Percentiles rank a stretch among this genome's conserved stretches.
phyloP scores from a whole-genome alignment of 805 yeast species.

The Ogataea populi-albae region DNA sequence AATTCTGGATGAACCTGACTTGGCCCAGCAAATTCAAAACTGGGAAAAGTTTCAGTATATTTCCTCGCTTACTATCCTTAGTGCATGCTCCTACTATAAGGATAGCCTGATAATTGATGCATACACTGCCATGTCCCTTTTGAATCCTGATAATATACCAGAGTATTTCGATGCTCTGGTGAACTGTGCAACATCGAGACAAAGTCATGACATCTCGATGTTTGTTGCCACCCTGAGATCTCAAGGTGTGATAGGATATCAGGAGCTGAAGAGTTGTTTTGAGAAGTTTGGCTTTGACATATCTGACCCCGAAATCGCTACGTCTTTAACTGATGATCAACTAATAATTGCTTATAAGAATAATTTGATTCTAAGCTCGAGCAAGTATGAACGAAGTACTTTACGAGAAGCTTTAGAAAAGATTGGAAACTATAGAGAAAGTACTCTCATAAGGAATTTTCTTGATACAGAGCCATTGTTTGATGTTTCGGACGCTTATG shows the following conservation, averaged over 20 bases:
- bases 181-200: constrained; percentile 46
- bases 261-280: constrained; percentile 36
- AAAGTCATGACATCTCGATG: constrained; percentile 43
- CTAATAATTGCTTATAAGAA: constrained; percentile 28
- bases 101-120: constrained; percentile 47
- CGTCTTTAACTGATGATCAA: constrained; percentile 24
- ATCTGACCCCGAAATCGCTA: constrained; percentile 19
- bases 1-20: constrained; percentile 26
- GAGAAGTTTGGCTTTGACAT: constrained; percentile 28
- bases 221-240: constrained; percentile 46
- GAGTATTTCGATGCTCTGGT: constrained; percentile 57
- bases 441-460: constrained; percentile 34
- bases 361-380: constrained; percentile 20
- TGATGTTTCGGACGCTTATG: constrained; percentile 48
- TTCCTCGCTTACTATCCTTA: constrained; percentile 39
- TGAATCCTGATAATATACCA: constrained; percentile 47
- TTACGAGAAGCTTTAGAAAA: constrained; percentile 40
- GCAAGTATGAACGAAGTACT: constrained; percentile 23
- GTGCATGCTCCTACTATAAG: constrained; percentile 46
- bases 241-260: constrained; percentile 50
- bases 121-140: constrained; percentile 38
- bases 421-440: constrained; percentile 38
- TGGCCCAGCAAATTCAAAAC: constrained; percentile 17
- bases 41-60: constrained; percentile 26
- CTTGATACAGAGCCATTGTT: constrained; percentile 48